Percentiles rank a stretch among this genome's conserved stretches.
Evolutionary conservation across 139 green algal genomes (phyloP).

Genomic region (Astrephomene gubernaculifera): DNA sequence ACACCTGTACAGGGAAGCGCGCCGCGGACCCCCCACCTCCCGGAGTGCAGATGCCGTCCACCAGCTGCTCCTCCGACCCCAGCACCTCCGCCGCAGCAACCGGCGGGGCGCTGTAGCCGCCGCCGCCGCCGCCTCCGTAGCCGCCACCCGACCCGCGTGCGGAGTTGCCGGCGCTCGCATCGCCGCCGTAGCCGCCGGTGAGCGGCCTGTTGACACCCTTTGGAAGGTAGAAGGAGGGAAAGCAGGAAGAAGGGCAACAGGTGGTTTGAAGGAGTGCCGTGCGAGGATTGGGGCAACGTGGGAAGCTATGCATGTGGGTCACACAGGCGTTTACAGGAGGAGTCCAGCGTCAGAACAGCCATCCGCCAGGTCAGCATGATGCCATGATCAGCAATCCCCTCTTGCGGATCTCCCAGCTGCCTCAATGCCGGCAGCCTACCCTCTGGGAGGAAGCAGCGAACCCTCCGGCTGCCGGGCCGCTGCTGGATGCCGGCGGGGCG

Average conservation of each 20-base stretch:
- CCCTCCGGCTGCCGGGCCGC: background rate
- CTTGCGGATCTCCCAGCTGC: no score
- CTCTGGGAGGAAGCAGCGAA: background rate
- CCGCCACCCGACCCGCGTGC: background rate
- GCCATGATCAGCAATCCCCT: no score
- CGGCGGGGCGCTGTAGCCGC: background rate
- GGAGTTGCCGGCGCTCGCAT: background rate
- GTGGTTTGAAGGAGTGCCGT: no score
- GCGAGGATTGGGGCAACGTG: no score
- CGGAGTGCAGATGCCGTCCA: constrained; percentile 71
- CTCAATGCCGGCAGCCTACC: no score
- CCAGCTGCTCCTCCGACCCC: constrained; percentile 61
- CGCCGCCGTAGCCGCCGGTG: constrained; percentile 11
- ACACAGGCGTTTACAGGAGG: no score
- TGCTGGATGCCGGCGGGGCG: background rate
- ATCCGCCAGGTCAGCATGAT: no score
- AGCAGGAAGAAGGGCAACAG: background rate
- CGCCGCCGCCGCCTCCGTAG: background rate
- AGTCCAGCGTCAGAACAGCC: no score
- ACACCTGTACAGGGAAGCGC: no score
- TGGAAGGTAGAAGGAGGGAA: background rate
- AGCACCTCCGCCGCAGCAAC: constrained; percentile 32
- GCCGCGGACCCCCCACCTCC: constrained; percentile 9
- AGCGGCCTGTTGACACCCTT: constrained; percentile 27
- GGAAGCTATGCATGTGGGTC: no score